These are phyloP conservation scores for Paraconiothyrium brasiliense DNA, from an alignment of 2,329 filamentous ascomycete genomes.

Conservation along the genomic window DNA sequence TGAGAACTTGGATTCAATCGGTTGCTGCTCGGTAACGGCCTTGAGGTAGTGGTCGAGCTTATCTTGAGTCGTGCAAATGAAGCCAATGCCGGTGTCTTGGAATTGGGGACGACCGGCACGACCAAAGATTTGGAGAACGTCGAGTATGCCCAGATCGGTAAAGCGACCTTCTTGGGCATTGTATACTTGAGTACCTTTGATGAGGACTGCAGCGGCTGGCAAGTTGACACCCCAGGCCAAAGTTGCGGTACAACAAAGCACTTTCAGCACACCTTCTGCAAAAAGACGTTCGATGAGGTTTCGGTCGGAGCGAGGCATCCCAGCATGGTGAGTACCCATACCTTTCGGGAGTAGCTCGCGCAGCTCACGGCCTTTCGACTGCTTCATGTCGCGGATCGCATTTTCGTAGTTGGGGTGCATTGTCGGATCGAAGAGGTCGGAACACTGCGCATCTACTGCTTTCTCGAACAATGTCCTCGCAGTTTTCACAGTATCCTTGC, in stretches of 20 bases:
- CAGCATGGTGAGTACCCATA: conserved; percentile 94
- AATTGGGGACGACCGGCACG: conserved; percentile 98
- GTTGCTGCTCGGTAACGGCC: conserved; percentile 93
- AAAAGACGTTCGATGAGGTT: conserved; percentile 97
- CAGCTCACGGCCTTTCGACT: conserved; percentile 84
- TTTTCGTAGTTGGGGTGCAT: conserved; percentile 81
- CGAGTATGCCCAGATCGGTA: conserved; percentile 92
- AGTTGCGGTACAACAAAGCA: conserved; percentile 97
- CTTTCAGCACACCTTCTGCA: conserved; percentile 89
- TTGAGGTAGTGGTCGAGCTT: conserved; percentile 90
- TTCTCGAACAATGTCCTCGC: conserved; percentile 87
- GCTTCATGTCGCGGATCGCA: conserved; percentile 84
- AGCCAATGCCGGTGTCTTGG: conserved; percentile 96
- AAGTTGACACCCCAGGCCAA: conserved; percentile 99
- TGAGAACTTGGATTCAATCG: conserved; percentile 97
- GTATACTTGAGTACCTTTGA: conserved; percentile 98
- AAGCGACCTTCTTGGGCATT: conserved; percentile 97
- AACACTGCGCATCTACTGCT: conserved; percentile 80
- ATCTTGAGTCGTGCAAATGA: conserved; percentile 97
- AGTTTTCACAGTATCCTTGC: conserved; percentile 90
- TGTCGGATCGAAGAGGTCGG: conserved; percentile 84
- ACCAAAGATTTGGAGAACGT: conserved; percentile 97
- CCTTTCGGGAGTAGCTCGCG: conserved; percentile 90
- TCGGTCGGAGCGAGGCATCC: conserved; percentile 92
- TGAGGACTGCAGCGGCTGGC: conserved; percentile 93